Percentiles rank a stretch among this genome's conserved stretches.
Evolutionary conservation across 306 rosid genomes (phyloP).

Genomic region (Rosa multiflora): DNA sequence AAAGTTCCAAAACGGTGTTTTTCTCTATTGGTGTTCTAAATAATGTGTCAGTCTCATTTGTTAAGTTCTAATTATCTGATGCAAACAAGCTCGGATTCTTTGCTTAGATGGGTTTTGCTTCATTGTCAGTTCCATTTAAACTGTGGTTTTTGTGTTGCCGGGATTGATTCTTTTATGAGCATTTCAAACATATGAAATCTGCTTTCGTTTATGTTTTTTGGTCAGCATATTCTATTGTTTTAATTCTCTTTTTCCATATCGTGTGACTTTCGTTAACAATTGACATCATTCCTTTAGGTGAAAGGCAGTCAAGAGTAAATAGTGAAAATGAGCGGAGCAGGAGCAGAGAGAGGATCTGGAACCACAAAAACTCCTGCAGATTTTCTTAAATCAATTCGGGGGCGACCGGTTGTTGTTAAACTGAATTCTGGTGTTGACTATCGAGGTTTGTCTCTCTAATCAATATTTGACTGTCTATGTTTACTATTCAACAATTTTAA

Average conservation of each 20-base stretch:
- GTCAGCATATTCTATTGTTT: neutral
- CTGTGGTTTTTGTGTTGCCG: neutral
- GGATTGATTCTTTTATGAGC: neutral
- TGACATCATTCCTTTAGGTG: constrained; percentile 1
- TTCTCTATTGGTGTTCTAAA: neutral
- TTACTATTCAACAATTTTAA: neutral
- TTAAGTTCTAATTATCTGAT: neutral
- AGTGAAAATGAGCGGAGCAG: constrained; percentile 54
- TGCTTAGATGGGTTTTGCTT: neutral
- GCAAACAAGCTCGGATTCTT: neutral
- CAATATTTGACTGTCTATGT: neutral
- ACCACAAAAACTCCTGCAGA: constrained; percentile 88
- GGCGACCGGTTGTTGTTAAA: constrained; percentile 91
- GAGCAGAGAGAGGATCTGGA: constrained; percentile 61
- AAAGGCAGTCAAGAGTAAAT: constrained; percentile 6
- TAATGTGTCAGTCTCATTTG: neutral
- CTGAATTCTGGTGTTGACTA: constrained; percentile 93
- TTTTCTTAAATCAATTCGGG: constrained; percentile 90
- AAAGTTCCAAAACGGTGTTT: too few species aligned
- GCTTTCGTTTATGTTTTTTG: neutral
- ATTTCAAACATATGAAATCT: neutral
- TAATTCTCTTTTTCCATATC: neutral
- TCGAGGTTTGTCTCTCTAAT: constrained; percentile 48
- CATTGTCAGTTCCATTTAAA: neutral
- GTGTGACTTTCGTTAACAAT: neutral